These are phyloP conservation scores for Pezicula carpinea DNA, from an alignment of 2,329 filamentous ascomycete species.

Conservation along the genomic window DNA sequence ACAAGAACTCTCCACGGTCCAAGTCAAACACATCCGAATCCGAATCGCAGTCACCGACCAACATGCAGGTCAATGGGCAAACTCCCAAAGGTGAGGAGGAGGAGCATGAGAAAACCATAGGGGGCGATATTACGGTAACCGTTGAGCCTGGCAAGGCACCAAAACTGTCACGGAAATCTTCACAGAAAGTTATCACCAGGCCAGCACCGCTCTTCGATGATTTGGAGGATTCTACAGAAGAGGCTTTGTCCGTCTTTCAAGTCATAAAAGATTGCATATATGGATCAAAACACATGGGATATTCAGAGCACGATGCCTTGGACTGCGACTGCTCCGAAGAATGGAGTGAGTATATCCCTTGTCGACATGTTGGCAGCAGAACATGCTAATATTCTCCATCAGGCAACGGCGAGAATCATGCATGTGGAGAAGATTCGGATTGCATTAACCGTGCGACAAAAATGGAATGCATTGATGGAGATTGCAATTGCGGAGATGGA, in stretches of 20 bases:
- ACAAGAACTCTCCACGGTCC: slow-evolving; percentile 20
- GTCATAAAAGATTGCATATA: slow-evolving; percentile 84
- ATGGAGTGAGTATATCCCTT: slow-evolving; percentile 67
- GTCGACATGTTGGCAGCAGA: slow-evolving; percentile 2
- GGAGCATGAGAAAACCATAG: slow-evolving; percentile 47
- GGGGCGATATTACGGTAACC: slow-evolving; percentile 58
- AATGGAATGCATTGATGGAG: slow-evolving; percentile 82
- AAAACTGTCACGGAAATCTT: slow-evolving; percentile 69
- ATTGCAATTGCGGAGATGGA: slow-evolving; percentile 79
- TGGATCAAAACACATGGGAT: slow-evolving; percentile 84
- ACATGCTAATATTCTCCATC: slow-evolving; percentile 28
- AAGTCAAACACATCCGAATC: slow-evolving; percentile 20
- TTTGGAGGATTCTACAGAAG: slow-evolving; percentile 71
- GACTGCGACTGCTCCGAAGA: slow-evolving; percentile 95
- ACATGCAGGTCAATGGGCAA: slow-evolving; percentile 17
- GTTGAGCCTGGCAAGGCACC: slow-evolving; percentile 61
- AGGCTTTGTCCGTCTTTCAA: slow-evolving; percentile 73
- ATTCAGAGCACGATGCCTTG: slow-evolving; percentile 82
- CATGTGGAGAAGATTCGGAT: slow-evolving; percentile 93
- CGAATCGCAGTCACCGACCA: slow-evolving; percentile 20
- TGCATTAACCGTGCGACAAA: slow-evolving; percentile 98
- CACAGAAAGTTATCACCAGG: slow-evolving; percentile 62
- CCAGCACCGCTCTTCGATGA: slow-evolving; percentile 66
- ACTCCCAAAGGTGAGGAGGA: slow-evolving; percentile 32
- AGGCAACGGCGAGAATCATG: slow-evolving; percentile 67